Evolutionary conservation across 2,329 filamentous ascomycete species (phyloP).

Genomic region (Penicillium capsulatum): DNA sequence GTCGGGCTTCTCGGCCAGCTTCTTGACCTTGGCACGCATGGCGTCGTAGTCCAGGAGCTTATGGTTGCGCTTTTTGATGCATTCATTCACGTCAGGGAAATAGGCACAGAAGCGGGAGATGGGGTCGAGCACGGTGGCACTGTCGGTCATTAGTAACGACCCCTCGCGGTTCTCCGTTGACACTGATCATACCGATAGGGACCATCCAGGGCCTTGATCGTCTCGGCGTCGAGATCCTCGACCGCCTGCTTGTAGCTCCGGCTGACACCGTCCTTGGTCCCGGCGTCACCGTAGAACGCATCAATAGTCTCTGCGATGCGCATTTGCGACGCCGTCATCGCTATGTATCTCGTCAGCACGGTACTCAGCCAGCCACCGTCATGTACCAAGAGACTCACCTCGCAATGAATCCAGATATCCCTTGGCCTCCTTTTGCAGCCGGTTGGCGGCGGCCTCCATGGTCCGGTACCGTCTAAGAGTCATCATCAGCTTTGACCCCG

Average conservation of each 20-base stretch:
- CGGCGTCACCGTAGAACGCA: slow-evolving; percentile 96
- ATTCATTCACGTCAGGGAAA: slow-evolving; percentile 98
- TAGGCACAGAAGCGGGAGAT: slow-evolving; percentile 96
- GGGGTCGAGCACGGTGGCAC: slow-evolving; percentile 88
- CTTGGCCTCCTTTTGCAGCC: slow-evolving; percentile 95
- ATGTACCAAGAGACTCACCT: slow-evolving; percentile 52
- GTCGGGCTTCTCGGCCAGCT: slow-evolving; percentile 94
- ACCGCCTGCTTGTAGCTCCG: slow-evolving; percentile 98
- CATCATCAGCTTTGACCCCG: slow-evolving; percentile 10
- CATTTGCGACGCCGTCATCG: slow-evolving; percentile 99
- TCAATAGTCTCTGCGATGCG: slow-evolving; percentile 98
- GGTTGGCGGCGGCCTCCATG: slow-evolving; percentile 89
- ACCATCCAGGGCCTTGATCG: slow-evolving; percentile 95
- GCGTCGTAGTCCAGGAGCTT: slow-evolving; percentile 98
- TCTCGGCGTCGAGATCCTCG: slow-evolving; percentile 94
- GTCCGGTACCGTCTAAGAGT: slow-evolving; percentile 77
- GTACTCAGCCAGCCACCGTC: neutral
- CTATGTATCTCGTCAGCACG: slow-evolving; percentile 43
- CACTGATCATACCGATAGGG: slow-evolving; percentile 66
- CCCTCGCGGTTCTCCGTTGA: neutral
- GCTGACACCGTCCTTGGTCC: slow-evolving; percentile 89
- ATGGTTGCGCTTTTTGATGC: slow-evolving; percentile 98
- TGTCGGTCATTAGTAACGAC: slow-evolving; percentile 28
- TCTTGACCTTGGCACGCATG: slow-evolving; percentile 93
- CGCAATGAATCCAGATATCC: slow-evolving; percentile 94